Evolutionary conservation across 139 green algal species (phyloP).

Genomic region (Chlamydomonas sp.): DNA sequence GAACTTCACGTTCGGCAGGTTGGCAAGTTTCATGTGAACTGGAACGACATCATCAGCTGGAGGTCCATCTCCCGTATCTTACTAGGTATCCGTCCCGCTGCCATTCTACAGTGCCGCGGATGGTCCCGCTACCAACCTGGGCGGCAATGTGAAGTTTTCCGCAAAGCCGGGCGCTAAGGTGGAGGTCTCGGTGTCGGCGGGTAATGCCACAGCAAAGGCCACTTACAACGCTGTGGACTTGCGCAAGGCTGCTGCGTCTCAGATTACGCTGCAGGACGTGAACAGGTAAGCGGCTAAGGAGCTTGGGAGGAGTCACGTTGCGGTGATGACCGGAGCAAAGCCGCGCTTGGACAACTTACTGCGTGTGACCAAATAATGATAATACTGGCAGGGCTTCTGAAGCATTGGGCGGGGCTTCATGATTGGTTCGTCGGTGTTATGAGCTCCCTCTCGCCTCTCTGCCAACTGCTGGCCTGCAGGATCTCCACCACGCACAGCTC

Average conservation of each 20-base stretch:
- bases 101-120: background rate
- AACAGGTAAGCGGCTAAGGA: background rate
- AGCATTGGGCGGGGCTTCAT: background rate
- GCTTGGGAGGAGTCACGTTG: background rate
- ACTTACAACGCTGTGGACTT: constrained; percentile 40
- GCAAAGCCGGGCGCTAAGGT: constrained; percentile 53
- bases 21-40: background rate
- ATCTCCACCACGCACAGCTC: constrained; percentile 51
- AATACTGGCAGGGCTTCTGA: too few relatives aligned
- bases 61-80: too few relatives aligned
- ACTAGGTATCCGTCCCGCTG: too few relatives aligned
- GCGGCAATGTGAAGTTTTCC: constrained; percentile 45
- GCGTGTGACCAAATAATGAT: background rate
- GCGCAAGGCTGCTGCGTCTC: constrained; percentile 41
- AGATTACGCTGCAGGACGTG: constrained; percentile 49
- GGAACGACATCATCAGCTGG: too few relatives aligned
- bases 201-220: constrained; percentile 24
- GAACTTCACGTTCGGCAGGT: constrained; percentile 32
- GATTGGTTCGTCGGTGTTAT: background rate
- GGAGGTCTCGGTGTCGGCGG: constrained; percentile 54
- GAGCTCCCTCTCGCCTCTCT: background rate
- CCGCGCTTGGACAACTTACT: background rate
- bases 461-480: background rate
- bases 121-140: constrained; percentile 18
- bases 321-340: background rate